A percentile compares a stretch with the other conserved stretches of the same genome.
Evolutionary conservation across 1,139 yeast genomes (phyloP).

Genomic region (Suzukiozyma palmioleophila): DNA sequence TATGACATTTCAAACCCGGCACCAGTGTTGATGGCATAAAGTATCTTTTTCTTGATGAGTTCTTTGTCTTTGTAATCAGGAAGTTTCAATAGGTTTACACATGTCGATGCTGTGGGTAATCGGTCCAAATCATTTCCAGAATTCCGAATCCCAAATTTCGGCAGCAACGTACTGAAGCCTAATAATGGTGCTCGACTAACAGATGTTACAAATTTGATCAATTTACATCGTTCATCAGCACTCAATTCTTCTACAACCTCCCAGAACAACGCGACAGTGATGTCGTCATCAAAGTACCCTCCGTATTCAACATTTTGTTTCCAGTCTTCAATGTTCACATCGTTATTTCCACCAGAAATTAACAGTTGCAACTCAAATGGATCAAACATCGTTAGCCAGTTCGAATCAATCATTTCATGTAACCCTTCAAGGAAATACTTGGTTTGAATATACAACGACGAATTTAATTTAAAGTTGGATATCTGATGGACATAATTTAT

Average conservation of each 20-base stretch:
- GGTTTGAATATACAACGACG: slow-evolving; percentile 55
- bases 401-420: slow-evolving; percentile 58
- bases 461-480: slow-evolving; percentile 76
- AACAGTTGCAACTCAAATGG: slow-evolving; percentile 78
- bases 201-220: slow-evolving; percentile 85
- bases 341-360: slow-evolving; percentile 74
- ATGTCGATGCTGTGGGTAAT: slow-evolving; percentile 89
- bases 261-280: slow-evolving; percentile 66
- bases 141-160: slow-evolving; percentile 76
- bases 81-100: slow-evolving; percentile 79
- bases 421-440: slow-evolving; percentile 68
- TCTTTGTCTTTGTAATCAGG: slow-evolving; percentile 74
- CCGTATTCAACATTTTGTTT: slow-evolving; percentile 59
- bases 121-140: slow-evolving; percentile 54
- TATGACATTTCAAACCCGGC: slow-evolving; percentile 81
- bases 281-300: slow-evolving; percentile 57
- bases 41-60: slow-evolving; percentile 54
- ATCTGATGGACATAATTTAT: slow-evolving; percentile 73
- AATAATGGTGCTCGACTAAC: slow-evolving; percentile 87
- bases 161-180: slow-evolving; percentile 73
- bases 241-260: slow-evolving; percentile 67
- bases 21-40: slow-evolving; percentile 73
- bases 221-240: slow-evolving; percentile 53
- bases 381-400: slow-evolving; percentile 83
- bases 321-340: slow-evolving; percentile 70